Conservation (phyloP, 1,284 basidiomycete genomes). For the Meripilus lineatus region DNA sequence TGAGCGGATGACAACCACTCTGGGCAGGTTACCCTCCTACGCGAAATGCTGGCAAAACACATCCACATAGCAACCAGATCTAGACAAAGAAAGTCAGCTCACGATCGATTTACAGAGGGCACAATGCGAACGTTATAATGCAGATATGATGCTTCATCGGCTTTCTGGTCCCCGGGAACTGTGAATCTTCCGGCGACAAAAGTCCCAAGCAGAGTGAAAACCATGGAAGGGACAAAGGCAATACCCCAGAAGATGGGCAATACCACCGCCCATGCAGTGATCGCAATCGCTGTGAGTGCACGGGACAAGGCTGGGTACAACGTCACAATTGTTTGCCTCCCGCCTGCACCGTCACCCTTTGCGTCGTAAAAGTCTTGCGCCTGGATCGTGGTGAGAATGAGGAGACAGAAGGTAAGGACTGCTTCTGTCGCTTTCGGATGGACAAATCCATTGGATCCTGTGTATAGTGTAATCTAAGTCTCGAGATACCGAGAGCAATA, state of each 20-base stretch:
- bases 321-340: slow-evolving; percentile 34
- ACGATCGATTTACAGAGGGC: too few species aligned
- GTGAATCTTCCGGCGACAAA: slow-evolving; percentile 13
- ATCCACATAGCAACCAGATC: too few species aligned
- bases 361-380: slow-evolving; percentile 38
- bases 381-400: slow-evolving; percentile 34
- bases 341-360: slow-evolving; percentile 30
- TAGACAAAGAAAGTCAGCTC: too few species aligned
- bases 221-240: neutral
- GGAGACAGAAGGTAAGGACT: slow-evolving; percentile 19
- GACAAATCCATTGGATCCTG: neutral
- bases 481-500: slow-evolving; percentile 29
- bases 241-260: slow-evolving; percentile 7
- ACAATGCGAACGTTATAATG: too few species aligned
- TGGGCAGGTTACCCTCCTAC: too few species aligned
- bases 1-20: too few species aligned
- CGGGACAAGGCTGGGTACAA: slow-evolving; percentile 21
- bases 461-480: slow-evolving; percentile 17
- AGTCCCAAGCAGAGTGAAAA: slow-evolving; percentile 10
- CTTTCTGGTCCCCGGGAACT: too few species aligned
- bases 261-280: slow-evolving; percentile 10
- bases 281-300: slow-evolving; percentile 2
- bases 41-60: too few species aligned
- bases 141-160: too few species aligned
- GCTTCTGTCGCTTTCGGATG: slow-evolving; percentile 15